Evolutionary conservation across 2,329 filamentous ascomycete species (phyloP).

Genomic region (Botrytis medusae): DNA sequence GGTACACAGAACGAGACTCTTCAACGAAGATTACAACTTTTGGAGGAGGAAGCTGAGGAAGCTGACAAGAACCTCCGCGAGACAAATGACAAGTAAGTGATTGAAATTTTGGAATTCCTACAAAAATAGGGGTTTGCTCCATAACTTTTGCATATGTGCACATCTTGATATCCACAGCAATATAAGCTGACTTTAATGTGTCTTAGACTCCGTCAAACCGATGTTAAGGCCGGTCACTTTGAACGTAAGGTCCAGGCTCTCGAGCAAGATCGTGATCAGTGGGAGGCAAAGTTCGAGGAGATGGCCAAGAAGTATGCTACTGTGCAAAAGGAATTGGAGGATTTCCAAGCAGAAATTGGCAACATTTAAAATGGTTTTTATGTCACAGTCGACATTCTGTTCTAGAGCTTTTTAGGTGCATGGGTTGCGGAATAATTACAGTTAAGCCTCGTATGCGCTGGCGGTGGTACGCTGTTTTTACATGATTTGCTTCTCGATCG

Average conservation of each 20-base stretch:
- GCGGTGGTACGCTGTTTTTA: constrained; percentile 34
- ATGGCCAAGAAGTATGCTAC: constrained; percentile 85
- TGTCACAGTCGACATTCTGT: constrained; percentile 23
- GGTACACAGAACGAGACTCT: constrained; percentile 90
- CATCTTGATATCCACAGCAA: constrained; percentile 7
- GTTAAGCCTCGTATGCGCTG: constrained; percentile 35
- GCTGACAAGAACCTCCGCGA: constrained; percentile 95
- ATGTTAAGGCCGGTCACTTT: constrained; percentile 98
- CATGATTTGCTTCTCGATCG: constrained; percentile 32
- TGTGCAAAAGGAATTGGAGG: constrained; percentile 86
- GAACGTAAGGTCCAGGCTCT: constrained; percentile 99
- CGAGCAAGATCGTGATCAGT: constrained; percentile 86
- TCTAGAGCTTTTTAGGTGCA: constrained; percentile 28
- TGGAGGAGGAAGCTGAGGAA: constrained; percentile 97
- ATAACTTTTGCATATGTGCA: constrained; percentile 20
- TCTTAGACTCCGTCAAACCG: constrained; percentile 90
- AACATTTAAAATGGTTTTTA: constrained; percentile 65
- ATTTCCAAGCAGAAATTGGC: constrained; percentile 87
- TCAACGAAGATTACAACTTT: constrained; percentile 86
- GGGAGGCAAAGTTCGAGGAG: constrained; percentile 98
- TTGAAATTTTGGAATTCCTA: not conserved
- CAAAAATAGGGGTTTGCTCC: constrained; percentile 13
- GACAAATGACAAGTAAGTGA: constrained; percentile 93
- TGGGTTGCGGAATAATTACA: constrained; percentile 31
- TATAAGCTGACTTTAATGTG: constrained; percentile 26